Conservation (phyloP, 106 monocot genomes). For the Dendrobium officinale region DNA sequence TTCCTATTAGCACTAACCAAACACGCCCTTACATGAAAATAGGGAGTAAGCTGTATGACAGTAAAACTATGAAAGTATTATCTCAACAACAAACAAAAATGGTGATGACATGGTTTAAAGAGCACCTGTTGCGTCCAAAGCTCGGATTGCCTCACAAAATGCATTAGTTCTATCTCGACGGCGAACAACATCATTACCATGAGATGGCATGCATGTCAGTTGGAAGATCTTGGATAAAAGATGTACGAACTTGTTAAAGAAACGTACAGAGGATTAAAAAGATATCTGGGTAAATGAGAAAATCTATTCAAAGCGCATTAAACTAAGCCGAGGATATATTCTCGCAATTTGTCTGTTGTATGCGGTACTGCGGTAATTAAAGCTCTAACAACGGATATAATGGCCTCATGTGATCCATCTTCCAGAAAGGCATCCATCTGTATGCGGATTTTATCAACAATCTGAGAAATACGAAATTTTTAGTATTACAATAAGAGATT, state of each 20-base stretch:
- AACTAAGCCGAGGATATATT: slow-evolving; percentile 78
- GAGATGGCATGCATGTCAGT: slow-evolving; percentile 42
- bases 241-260: slow-evolving; percentile 81
- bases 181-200: slow-evolving; percentile 54
- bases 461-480: slow-evolving; percentile 31
- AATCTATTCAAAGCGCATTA: background rate
- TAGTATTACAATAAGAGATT: background rate
- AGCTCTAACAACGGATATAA: slow-evolving; percentile 67
- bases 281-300: background rate
- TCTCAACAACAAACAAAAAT: background rate
- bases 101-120: background rate
- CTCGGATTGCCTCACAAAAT: slow-evolving; percentile 93
- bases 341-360: slow-evolving; percentile 78
- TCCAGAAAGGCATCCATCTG: slow-evolving; percentile 99
- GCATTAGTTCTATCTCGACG: slow-evolving; percentile 74
- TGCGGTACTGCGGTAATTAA: slow-evolving; percentile 81
- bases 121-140: slow-evolving; percentile 96
- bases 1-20: background rate
- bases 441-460: slow-evolving; percentile 88
- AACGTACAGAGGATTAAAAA: slow-evolving; percentile 6
- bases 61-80: background rate
- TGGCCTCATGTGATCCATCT: slow-evolving; percentile 97
- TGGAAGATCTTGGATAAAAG: slow-evolving; percentile 91
- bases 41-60: background rate
- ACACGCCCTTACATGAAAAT: background rate